Evolutionary conservation across 139 green algal species (phyloP).

Genomic region (Auxenochlorella protothecoides): DNA sequence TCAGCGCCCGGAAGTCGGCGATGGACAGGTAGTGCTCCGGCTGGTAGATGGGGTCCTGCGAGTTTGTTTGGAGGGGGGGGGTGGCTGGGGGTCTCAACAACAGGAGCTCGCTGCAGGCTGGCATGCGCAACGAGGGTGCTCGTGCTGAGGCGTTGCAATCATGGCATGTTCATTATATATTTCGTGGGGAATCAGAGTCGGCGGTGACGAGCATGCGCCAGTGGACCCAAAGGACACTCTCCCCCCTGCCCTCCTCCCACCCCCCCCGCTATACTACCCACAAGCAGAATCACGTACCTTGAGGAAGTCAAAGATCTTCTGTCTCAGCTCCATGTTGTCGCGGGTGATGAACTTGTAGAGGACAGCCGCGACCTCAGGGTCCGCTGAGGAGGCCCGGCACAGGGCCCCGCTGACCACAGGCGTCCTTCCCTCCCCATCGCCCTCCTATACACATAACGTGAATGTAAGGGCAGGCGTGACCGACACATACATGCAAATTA

Average conservation of each 20-base stretch:
- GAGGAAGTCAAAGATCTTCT: slow-evolving; percentile 59
- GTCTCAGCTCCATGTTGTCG: slow-evolving; percentile 59
- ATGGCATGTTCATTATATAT: no score
- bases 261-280: no score
- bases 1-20: slow-evolving; percentile 64
- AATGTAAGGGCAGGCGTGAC: no score
- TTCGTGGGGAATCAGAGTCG: no score
- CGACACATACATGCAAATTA: no score
- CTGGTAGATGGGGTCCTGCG: slow-evolving; percentile 61
- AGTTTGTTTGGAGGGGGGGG: not conserved
- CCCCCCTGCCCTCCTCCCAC: no score
- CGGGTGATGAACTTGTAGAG: slow-evolving; percentile 24
- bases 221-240: not conserved
- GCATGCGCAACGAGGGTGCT: not conserved
- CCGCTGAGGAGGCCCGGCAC: not conserved
- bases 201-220: no score
- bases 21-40: slow-evolving; percentile 62
- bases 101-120: not conserved
- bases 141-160: no score
- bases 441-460: no score
- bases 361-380: not conserved
- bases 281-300: slow-evolving; percentile 30
- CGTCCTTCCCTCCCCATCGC: no score
- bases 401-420: no score
- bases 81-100: not conserved